Conservation (phyloP, 2,329 filamentous ascomycete genomes). For the Neocatenulostroma microsporum region DNA sequence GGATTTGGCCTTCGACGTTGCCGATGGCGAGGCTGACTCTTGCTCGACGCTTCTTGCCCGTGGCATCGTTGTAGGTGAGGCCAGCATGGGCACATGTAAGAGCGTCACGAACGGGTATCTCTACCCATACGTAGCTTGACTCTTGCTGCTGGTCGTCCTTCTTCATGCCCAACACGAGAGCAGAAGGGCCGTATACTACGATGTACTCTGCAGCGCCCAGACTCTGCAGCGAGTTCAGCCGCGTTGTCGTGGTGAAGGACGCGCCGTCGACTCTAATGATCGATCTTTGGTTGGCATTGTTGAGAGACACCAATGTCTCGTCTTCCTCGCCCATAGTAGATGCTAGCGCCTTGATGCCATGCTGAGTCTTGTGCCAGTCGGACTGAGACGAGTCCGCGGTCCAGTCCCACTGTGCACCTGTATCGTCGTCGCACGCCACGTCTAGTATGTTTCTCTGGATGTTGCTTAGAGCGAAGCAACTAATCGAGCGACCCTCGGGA, state of each 20-base stretch:
- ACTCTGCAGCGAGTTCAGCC: constrained; percentile 36
- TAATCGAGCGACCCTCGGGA: constrained; percentile 39
- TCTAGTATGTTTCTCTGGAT: constrained; percentile 46
- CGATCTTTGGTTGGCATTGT: too few species aligned
- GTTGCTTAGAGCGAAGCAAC: constrained; percentile 44
- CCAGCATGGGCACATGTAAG: constrained; percentile 62
- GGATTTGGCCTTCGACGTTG: constrained; percentile 65
- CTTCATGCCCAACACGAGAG: constrained; percentile 54
- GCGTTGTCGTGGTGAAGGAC: too few species aligned
- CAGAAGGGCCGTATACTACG: constrained; percentile 46
- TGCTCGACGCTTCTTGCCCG: constrained; percentile 25
- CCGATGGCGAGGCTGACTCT: constrained; percentile 69
- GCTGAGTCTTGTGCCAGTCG: too few species aligned
- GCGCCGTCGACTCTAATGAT: too few species aligned
- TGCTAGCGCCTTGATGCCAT: too few species aligned
- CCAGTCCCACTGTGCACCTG: constrained; percentile 54
- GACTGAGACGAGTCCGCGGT: constrained; percentile 22
- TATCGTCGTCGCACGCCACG: constrained; percentile 43
- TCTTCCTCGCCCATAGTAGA: too few species aligned
- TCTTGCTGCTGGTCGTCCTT: constrained; percentile 24
- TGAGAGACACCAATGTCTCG: too few species aligned
- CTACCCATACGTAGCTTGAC: constrained; percentile 45
- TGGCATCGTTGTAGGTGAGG: constrained; percentile 21
- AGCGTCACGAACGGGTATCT: constrained; percentile 51
- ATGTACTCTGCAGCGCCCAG: constrained; percentile 52